Conservation (phyloP, 129 eudicot species). For the Flaveria linearis region DNA sequence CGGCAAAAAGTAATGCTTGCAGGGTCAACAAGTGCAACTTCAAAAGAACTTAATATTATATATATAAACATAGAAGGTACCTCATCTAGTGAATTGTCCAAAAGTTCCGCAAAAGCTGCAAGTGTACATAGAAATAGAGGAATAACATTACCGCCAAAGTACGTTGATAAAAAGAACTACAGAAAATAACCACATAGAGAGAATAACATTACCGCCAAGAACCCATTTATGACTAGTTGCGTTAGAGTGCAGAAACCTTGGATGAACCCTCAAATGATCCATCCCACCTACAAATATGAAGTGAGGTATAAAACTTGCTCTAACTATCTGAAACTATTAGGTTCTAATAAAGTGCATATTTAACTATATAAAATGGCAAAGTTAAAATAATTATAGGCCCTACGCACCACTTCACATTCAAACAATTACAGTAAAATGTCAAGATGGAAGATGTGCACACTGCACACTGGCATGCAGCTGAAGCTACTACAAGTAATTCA, state of each 20-base stretch:
- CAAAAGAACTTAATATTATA: conserved; percentile 2
- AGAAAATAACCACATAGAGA: conserved; percentile 7
- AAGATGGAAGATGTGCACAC: conserved; percentile 4
- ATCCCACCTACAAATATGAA: conserved; percentile 68
- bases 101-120: conserved; percentile 95
- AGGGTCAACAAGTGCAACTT: not conserved
- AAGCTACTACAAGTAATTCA: conserved; percentile 11
- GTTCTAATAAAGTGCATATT: not conserved
- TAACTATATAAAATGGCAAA: not conserved
- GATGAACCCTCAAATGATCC: conserved; percentile 98
- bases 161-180: conserved; percentile 9
- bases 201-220: conserved; percentile 82
- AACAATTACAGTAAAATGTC: conserved; percentile 1
- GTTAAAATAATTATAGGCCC: not conserved
- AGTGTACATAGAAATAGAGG: conserved; percentile 11
- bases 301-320: conserved; percentile 2
- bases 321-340: not conserved
- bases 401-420: conserved; percentile 5
- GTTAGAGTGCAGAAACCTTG: conserved; percentile 88
- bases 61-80: conserved; percentile 33
- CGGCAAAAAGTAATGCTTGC: not conserved
- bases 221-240: conserved; percentile 99
- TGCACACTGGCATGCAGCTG: conserved; percentile 13
- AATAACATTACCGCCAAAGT: not conserved
- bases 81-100: conserved; percentile 97